phyloP scores from a whole-genome alignment of 495 filamentous ascomycete species.

The Daldinia loculata region DNA sequence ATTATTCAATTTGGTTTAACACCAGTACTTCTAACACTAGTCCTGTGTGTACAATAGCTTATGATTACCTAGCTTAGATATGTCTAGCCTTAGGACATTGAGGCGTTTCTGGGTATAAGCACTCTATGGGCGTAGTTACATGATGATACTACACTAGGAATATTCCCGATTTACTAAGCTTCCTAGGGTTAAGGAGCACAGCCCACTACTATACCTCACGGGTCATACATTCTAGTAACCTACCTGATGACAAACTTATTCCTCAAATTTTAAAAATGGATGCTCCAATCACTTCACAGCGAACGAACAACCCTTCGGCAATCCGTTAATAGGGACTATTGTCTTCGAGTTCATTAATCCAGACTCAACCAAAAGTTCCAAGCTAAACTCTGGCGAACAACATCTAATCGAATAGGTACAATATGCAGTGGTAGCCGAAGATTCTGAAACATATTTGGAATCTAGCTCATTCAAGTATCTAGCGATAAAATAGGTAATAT shows the following conservation, averaged over 20 bases:
- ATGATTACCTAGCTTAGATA: neutral
- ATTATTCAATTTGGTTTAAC: neutral
- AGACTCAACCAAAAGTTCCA: neutral
- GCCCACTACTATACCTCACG: neutral
- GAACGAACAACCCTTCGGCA: neutral
- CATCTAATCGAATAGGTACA: neutral
- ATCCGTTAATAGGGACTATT: neutral
- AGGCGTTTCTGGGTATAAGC: neutral
- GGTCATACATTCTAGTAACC: neutral
- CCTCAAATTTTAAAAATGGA: neutral
- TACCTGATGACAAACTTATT: neutral
- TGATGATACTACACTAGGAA: neutral
- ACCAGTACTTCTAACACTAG: neutral
- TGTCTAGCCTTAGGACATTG: neutral
- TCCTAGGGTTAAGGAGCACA: neutral
- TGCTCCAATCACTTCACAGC: neutral
- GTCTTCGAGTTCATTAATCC: neutral
- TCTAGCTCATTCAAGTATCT: neutral
- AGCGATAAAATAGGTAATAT: neutral
- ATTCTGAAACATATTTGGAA: neutral
- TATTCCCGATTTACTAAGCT: neutral
- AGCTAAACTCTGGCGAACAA: neutral
- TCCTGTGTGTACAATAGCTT: neutral
- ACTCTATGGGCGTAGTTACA: too few species aligned
- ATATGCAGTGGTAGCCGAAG: neutral